phyloP scores from a whole-genome alignment of 1,284 basidiomycete genomes.

The Amylostereum areolatum region DNA sequence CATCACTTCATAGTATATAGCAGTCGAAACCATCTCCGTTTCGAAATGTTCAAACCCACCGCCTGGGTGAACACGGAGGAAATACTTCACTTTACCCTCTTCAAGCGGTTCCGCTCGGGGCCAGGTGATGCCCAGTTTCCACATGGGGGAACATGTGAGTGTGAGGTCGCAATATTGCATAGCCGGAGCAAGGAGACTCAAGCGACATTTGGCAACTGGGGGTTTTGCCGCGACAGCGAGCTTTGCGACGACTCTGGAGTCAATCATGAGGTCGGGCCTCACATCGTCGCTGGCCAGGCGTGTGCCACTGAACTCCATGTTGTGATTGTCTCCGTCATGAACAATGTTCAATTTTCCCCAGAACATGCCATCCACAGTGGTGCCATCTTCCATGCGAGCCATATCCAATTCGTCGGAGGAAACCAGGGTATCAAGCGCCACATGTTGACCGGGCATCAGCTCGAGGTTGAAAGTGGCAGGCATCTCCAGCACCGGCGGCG shows the following conservation, averaged over 20 bases:
- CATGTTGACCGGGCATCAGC: constrained; percentile 64
- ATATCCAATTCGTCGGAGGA: constrained; percentile 75
- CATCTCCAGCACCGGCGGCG: constrained; percentile 81
- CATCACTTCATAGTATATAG: constrained; percentile 75
- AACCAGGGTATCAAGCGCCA: constrained; percentile 70
- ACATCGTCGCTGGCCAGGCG: constrained; percentile 54
- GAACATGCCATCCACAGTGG: constrained; percentile 72
- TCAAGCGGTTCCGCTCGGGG: constrained; percentile 62
- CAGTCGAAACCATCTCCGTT: constrained; percentile 67
- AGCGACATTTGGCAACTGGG: constrained; percentile 63
- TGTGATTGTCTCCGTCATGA: constrained; percentile 67
- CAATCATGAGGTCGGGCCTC: constrained; percentile 62
- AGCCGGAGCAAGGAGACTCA: constrained; percentile 63
- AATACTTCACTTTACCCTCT: constrained; percentile 73
- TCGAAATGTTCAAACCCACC: constrained; percentile 78
- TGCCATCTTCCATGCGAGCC: constrained; percentile 83
- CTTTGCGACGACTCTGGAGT: constrained; percentile 67
- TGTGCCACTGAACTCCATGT: constrained; percentile 75
- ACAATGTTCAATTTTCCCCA: constrained; percentile 81
- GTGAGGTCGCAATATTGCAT: constrained; percentile 74
- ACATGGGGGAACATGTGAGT: constrained; percentile 58
- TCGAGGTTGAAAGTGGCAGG: constrained; percentile 76
- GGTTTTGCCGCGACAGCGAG: constrained; percentile 67
- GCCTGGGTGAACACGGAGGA: constrained; percentile 71
- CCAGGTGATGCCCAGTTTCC: constrained; percentile 70